Percentiles rank a stretch among this genome's conserved stretches.
phyloP scores from a whole-genome alignment of 106 monocot species.

The Allium fistulosum region DNA sequence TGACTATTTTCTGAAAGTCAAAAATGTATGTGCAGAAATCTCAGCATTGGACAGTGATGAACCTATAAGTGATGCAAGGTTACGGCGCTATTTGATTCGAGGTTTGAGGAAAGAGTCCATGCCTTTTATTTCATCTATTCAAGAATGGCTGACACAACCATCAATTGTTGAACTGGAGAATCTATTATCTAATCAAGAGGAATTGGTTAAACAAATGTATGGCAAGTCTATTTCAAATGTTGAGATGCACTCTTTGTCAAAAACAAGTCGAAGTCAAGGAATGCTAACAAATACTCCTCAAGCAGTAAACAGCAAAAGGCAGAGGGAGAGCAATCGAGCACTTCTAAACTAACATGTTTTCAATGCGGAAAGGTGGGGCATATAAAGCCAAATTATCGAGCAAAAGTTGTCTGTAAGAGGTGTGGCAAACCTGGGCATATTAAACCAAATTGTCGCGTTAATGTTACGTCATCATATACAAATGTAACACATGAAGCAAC shows the following conservation, averaged over 20 bases:
- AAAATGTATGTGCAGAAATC: constrained; percentile 7
- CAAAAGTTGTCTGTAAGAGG: background rate
- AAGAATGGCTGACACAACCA: constrained; percentile 1
- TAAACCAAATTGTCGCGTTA: constrained; percentile 4
- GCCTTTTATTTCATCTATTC: constrained; percentile 9
- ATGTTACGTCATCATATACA: background rate
- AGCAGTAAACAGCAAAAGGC: background rate
- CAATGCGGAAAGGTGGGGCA: too few relatives aligned
- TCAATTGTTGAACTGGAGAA: constrained; percentile 2
- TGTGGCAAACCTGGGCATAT: constrained; percentile 5
- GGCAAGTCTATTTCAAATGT: background rate
- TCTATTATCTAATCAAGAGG: constrained; percentile 10
- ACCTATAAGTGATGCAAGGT: constrained; percentile 5
- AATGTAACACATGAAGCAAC: constrained; percentile 1
- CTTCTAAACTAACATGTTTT: background rate
- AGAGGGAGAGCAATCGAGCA: background rate
- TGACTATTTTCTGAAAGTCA: constrained; percentile 7
- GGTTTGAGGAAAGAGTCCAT: background rate
- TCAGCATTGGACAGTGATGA: constrained; percentile 8
- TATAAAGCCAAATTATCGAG: background rate
- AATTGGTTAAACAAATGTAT: constrained; percentile 3
- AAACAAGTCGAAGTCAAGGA: background rate
- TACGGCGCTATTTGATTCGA: background rate
- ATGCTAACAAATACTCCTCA: too few relatives aligned
- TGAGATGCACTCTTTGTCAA: constrained; percentile 1